Evolutionary conservation across 352 stramenopile species (phyloP).

Genomic region (Phytophthora brassicae): DNA sequence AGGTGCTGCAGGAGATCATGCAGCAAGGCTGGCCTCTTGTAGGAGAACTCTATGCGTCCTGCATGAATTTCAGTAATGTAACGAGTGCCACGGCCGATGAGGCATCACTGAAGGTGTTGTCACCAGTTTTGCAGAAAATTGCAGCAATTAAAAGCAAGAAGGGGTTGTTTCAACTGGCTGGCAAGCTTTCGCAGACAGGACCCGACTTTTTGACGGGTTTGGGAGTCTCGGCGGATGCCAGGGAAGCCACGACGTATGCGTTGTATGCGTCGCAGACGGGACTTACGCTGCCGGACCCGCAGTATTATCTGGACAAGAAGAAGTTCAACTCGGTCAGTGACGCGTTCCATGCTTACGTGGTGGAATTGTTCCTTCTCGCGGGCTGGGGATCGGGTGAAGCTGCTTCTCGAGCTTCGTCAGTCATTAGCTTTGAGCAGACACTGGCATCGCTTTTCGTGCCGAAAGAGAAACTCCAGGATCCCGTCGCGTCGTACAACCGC

Average conservation of each 20-base stretch:
- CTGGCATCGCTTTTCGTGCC: slow-evolving; percentile 86
- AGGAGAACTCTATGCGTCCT: slow-evolving; percentile 59
- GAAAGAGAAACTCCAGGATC: slow-evolving; percentile 89
- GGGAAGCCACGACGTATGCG: slow-evolving; percentile 80
- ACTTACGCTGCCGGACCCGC: slow-evolving; percentile 86
- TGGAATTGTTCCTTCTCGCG: slow-evolving; percentile 69
- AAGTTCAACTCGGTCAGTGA: slow-evolving; percentile 76
- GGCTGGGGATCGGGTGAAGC: slow-evolving; percentile 38
- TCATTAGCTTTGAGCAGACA: slow-evolving; percentile 86
- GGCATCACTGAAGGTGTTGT: slow-evolving; percentile 18
- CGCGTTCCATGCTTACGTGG: slow-evolving; percentile 79
- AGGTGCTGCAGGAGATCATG: slow-evolving; percentile 55
- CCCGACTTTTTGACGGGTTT: slow-evolving; percentile 84
- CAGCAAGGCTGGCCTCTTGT: slow-evolving; percentile 65
- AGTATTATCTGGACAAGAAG: slow-evolving; percentile 92
- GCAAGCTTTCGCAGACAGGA: slow-evolving; percentile 50
- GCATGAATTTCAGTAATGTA: slow-evolving; percentile 60
- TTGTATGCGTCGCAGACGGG: slow-evolving; percentile 83
- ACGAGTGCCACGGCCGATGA: slow-evolving; percentile 41
- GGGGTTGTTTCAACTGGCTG: slow-evolving; percentile 54
- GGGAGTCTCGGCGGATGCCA: slow-evolving; percentile 73
- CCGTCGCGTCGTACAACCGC: slow-evolving; percentile 89
- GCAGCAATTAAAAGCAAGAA: slow-evolving; percentile 29
- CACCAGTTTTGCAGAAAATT: slow-evolving; percentile 50
- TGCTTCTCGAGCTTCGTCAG: slow-evolving; percentile 39